A percentile compares a stretch with the other conserved stretches of the same genome.
phyloP scores from a whole-genome alignment of 2,329 filamentous ascomycete species.

The Bimuria novae-zelandiae region DNA sequence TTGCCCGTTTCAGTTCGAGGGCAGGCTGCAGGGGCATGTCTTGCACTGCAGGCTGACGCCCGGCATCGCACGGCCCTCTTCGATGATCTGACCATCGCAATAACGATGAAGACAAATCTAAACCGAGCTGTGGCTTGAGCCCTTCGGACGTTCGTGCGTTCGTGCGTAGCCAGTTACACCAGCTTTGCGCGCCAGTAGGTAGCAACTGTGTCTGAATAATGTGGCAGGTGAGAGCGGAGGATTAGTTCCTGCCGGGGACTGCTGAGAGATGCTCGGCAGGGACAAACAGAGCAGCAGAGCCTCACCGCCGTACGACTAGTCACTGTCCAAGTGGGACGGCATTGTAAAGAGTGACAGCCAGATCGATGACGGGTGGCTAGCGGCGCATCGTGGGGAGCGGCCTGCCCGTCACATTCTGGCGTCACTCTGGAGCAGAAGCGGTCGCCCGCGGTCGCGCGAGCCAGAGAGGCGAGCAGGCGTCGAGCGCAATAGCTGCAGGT shows the following conservation, averaged over 20 bases:
- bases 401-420: constrained; percentile 3
- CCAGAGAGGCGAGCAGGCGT: constrained; percentile 1
- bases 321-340: neutral
- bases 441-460: neutral
- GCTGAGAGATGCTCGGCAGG: neutral
- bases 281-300: neutral
- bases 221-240: constrained; percentile 4
- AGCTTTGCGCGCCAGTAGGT: neutral
- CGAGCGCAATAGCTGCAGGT: neutral
- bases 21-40: constrained; percentile 29
- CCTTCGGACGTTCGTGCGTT: constrained; percentile 21
- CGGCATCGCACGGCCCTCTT: constrained; percentile 20
- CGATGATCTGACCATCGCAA: constrained; percentile 22
- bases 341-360: constrained; percentile 3
- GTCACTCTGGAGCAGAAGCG: neutral
- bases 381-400: constrained; percentile 3
- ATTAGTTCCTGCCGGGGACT: neutral
- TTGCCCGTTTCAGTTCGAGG: constrained; percentile 35
- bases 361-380: neutral
- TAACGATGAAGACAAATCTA: constrained; percentile 20
- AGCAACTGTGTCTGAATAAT: neutral
- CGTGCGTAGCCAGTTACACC: constrained; percentile 27
- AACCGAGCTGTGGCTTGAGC: constrained; percentile 31
- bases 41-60: constrained; percentile 39
- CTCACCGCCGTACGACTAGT: neutral